A percentile compares a stretch with the other conserved stretches of the same genome.
Evolutionary conservation across 257 asterid genomes (phyloP).

Genomic region (Petunia axillaris): DNA sequence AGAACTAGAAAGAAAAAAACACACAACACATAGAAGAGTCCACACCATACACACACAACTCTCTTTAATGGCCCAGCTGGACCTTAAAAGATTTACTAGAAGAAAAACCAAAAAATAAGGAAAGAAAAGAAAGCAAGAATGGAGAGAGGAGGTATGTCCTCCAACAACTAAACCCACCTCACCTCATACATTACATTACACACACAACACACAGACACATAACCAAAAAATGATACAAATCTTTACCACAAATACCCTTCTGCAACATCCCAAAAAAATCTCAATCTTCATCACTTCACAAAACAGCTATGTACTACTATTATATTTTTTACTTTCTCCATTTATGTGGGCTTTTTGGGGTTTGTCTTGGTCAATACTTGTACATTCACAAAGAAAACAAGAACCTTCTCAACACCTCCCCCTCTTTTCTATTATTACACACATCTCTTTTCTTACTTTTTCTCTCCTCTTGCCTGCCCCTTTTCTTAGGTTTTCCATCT

Average conservation of each 20-base stretch:
- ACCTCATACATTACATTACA: too few relatives aligned
- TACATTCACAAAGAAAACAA: constrained; percentile 65
- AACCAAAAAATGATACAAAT: constrained; percentile 23
- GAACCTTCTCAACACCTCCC: constrained; percentile 55
- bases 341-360: constrained; percentile 51
- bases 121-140: constrained; percentile 9
- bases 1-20: constrained; percentile 34
- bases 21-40: constrained; percentile 34
- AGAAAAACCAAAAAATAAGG: constrained; percentile 27
- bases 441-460: constrained; percentile 25
- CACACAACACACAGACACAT: not conserved
- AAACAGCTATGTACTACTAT: constrained; percentile 15
- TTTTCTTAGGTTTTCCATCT: constrained; percentile 19
- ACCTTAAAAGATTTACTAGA: constrained; percentile 38
- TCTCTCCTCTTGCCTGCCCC: constrained; percentile 28
- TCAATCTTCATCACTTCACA: constrained; percentile 49
- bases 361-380: constrained; percentile 70
- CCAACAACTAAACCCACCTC: constrained; percentile 39
- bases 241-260: constrained; percentile 74
- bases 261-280: constrained; percentile 55
- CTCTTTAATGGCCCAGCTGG: constrained; percentile 54
- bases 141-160: constrained; percentile 46
- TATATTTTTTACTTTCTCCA: constrained; percentile 25
- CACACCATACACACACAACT: constrained; percentile 25
- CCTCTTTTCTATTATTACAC: constrained; percentile 19